Percentiles rank a stretch among this genome's conserved stretches.
phyloP scores from a whole-genome alignment of 306 rosid species.

The Mimosa bimucronata region DNA sequence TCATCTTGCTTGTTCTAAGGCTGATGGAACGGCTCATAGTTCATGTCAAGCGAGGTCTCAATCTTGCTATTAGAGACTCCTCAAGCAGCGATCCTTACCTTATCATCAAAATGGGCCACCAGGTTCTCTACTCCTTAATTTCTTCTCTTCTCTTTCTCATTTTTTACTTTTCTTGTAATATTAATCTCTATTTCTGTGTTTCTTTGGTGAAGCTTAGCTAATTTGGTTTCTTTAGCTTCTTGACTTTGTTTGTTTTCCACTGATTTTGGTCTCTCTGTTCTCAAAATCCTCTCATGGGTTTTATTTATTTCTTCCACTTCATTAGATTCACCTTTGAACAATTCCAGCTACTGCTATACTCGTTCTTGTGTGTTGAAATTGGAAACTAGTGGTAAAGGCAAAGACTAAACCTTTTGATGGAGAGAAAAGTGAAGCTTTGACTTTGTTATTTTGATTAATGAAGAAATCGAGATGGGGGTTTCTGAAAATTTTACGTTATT shows the following conservation, averaged over 20 bases:
- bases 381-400: too few species aligned
- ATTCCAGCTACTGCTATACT: background rate
- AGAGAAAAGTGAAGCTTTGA: background rate
- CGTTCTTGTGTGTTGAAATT: too few species aligned
- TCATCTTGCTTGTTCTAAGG: background rate
- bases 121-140: background rate
- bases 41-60: background rate
- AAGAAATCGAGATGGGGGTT: background rate
- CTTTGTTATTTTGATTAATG: background rate
- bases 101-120: background rate
- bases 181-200: background rate
- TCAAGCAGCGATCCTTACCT: background rate
- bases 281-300: background rate
- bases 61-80: background rate
- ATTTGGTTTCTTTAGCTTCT: background rate
- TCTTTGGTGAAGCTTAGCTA: background rate
- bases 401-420: background rate
- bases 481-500: background rate
- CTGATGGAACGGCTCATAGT: background rate
- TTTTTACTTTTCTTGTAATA: too few species aligned
- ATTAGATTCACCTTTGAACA: background rate
- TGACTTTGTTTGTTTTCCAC: background rate
- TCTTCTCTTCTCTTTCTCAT: too few species aligned
- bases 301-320: background rate
- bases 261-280: background rate